These are phyloP conservation scores for Cercospora sojina DNA, from an alignment of 2,329 filamentous ascomycete species.

Conservation along the genomic window DNA sequence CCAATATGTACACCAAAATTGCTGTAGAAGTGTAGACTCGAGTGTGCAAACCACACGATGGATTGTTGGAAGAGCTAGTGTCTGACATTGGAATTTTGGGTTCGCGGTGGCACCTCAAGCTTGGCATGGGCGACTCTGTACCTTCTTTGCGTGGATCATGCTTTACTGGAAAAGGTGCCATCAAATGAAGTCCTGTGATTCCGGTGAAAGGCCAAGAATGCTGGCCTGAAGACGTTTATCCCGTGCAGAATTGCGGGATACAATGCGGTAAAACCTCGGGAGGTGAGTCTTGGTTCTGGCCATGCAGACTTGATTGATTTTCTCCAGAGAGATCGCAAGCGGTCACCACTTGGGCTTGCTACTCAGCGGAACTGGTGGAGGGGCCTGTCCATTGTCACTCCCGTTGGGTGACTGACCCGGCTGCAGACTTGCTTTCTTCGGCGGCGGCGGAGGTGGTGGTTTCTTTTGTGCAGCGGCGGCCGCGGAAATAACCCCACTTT, in stretches of 20 bases:
- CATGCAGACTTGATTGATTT: not conserved
- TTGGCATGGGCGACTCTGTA: not conserved
- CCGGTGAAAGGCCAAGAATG: too few relatives aligned
- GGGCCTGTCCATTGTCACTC: slow-evolving; percentile 33
- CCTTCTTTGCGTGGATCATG: not conserved
- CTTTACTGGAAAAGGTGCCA: too few relatives aligned
- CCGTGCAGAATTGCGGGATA: too few relatives aligned
- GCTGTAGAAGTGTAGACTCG: not conserved
- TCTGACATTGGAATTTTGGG: not conserved
- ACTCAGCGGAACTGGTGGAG: slow-evolving; percentile 57
- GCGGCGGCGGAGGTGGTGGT: slow-evolving; percentile 57
- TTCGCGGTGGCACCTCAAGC: not conserved
- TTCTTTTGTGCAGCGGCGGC: slow-evolving; percentile 49
- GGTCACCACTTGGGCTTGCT: slow-evolving; percentile 53
- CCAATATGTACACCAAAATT: not conserved
- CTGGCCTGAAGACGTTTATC: too few relatives aligned
- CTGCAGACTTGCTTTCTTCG: slow-evolving; percentile 55
- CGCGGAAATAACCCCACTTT: slow-evolving; percentile 26
- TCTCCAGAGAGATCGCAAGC: not conserved
- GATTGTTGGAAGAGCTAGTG: not conserved
- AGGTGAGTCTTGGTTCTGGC: too few relatives aligned
- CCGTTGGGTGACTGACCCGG: slow-evolving; percentile 32
- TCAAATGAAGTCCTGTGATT: too few relatives aligned
- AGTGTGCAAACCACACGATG: not conserved
- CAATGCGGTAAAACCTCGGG: too few relatives aligned